phyloP scores from a whole-genome alignment of 228 moss, liverwort and hornwort genomes.

The Sphagnum magellanicum region DNA sequence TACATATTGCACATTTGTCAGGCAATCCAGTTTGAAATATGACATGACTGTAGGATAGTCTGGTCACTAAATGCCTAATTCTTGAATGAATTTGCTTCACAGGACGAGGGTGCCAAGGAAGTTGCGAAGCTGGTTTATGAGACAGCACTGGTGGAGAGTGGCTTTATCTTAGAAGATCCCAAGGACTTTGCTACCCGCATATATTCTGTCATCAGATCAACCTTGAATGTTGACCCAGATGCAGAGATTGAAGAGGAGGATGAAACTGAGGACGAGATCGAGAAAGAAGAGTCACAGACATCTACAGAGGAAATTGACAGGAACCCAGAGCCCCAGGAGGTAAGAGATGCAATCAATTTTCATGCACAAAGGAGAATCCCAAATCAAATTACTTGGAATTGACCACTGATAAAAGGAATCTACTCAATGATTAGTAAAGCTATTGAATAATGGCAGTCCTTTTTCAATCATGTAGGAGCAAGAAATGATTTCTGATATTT shows the following conservation, averaged over 20 bases:
- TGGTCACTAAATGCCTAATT: too few species aligned
- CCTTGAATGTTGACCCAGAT: conserved; percentile 81
- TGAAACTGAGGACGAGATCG: conserved; percentile 43
- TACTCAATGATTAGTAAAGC: too few species aligned
- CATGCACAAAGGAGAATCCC: background rate
- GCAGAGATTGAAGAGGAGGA: conserved; percentile 54
- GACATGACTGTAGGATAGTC: too few species aligned
- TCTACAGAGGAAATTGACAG: background rate
- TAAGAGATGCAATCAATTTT: background rate
- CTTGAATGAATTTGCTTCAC: background rate
- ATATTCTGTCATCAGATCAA: conserved; percentile 74
- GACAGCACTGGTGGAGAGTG: conserved; percentile 89
- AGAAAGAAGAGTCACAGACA: conserved; percentile 21
- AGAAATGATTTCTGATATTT: background rate
- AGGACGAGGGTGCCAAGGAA: conserved; percentile 78
- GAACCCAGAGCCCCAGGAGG: background rate
- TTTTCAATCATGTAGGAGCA: background rate
- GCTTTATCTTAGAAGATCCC: conserved; percentile 83
- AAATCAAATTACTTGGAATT: background rate
- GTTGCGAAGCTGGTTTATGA: conserved; percentile 83
- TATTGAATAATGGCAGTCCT: background rate
- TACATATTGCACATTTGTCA: too few species aligned
- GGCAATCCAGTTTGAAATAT: too few species aligned
- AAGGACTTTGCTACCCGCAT: conserved; percentile 89
- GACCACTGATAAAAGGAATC: too few species aligned